A percentile compares a stretch with the other conserved stretches of the same genome.
phyloP scores from a whole-genome alignment of 139 green algal species.

The Gonium pectorale region DNA sequence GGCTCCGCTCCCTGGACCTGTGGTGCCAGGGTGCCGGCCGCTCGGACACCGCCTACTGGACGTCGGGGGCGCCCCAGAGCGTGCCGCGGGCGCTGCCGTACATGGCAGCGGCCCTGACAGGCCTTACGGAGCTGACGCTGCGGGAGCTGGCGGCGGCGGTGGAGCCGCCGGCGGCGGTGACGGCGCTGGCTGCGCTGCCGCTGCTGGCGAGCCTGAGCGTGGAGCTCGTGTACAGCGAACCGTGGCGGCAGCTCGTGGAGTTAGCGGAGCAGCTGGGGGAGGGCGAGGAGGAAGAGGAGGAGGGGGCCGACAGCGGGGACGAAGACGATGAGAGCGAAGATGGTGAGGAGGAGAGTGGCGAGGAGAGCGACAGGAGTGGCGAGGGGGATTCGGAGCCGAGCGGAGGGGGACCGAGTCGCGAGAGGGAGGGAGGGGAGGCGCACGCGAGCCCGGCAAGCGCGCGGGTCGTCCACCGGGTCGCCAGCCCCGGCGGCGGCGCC shows the following conservation, averaged over 20 bases:
- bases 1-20: no score
- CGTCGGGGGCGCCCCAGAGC: no score
- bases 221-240: not conserved
- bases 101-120: not conserved
- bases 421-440: no score
- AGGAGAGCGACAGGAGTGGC: no score
- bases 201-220: not conserved
- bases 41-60: no score
- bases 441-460: no score
- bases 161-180: not conserved
- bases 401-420: no score
- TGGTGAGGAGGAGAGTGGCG: not conserved
- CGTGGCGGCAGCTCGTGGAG: not conserved
- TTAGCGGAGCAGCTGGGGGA: not conserved
- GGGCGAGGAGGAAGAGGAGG: not conserved
- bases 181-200: not conserved
- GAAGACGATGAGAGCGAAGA: not conserved
- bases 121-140: not conserved
- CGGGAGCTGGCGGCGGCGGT: not conserved
- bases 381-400: no score
- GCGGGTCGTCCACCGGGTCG: no score
- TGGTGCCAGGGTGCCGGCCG: no score
- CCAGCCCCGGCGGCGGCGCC: no score
- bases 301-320: not conserved
- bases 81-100: not conserved